Base-by-base conservation (phyloP, 2,329 filamentous ascomycete genomes). In the Fusarium sulawesiense region DNA sequence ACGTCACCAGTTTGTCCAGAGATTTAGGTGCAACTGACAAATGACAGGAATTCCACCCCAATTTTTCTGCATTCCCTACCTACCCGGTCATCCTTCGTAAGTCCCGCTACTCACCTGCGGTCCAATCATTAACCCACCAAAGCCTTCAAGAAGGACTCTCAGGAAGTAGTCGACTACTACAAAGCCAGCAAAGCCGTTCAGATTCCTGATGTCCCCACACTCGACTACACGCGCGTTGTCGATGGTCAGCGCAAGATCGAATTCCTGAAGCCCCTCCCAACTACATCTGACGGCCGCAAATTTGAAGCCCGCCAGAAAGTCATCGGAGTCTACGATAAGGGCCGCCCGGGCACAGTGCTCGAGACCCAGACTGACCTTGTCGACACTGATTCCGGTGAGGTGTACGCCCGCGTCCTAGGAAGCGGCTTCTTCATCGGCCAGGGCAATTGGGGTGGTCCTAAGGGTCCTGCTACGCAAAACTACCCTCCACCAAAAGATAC, bases 281-380 rank as follows among this genome's bases (percentile, higher is more conserved):
- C 77, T 3, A 76, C 73, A 21, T 80, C 78, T 1, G 75, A 76
- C 0, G 81, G 79, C 0, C 62, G 80, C 2, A 78, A 81, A 48
- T 73, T 83, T 4, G 80, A 84, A 71, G 76, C 83, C 20, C 80
- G 73, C 6, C 77, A 77, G 40, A 79, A 78, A 50, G 78, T 84
- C 14, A 64, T 84, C 32, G 83, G 82, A 2, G 80, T 83, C 9
- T 84, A 84, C 55, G 83, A 84, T 64, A 84, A 83, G 64, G 76
- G 76, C 63, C 63, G 70, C 20, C 7, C 18, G 0, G 32, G 45
- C 9, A 25, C 42, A 4, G 23, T 84, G 11, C 68, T 82, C 2
- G 82, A 84, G 56, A 76, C 79, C 3, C 79, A 82, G 54, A 78
- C 80, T 30, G 70, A 76, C 29, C 73, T 84, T 2, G 71, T 81